These are phyloP conservation scores for Penicillium aurantiogriseum DNA, from an alignment of 2,329 filamentous ascomycete genomes.

Conservation along the genomic window DNA sequence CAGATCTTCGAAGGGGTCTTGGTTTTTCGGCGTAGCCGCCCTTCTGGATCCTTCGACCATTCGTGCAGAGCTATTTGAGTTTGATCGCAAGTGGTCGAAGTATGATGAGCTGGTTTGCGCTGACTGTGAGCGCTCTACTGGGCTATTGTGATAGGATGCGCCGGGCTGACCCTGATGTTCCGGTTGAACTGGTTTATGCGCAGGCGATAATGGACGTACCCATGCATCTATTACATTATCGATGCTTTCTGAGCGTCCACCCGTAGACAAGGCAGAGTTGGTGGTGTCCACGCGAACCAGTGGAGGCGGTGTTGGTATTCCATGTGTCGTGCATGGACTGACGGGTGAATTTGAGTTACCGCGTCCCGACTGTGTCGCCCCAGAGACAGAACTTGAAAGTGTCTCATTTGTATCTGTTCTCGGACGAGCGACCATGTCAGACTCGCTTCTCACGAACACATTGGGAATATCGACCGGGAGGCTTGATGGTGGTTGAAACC, in stretches of 20 bases:
- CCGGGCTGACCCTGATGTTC: slow-evolving; percentile 8
- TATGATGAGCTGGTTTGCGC: slow-evolving; percentile 6
- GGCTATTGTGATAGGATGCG: slow-evolving; percentile 14
- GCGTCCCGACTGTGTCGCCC: slow-evolving; percentile 1
- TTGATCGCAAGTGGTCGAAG: slow-evolving; percentile 1
- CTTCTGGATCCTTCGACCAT: slow-evolving; percentile 10
- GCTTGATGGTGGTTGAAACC: slow-evolving; percentile 13
- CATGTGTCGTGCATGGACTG: slow-evolving; percentile 22
- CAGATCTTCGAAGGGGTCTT: slow-evolving; percentile 53
- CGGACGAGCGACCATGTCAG: slow-evolving; percentile 6
- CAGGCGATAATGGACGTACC: slow-evolving; percentile 37
- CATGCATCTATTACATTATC: slow-evolving; percentile 47
- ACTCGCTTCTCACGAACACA: background rate
- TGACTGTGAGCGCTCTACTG: slow-evolving; percentile 13
- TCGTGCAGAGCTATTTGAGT: slow-evolving; percentile 8
- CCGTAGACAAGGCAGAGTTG: slow-evolving; percentile 28
- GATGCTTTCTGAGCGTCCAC: slow-evolving; percentile 38
- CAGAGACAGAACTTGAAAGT: background rate
- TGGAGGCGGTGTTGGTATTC: slow-evolving; percentile 13
- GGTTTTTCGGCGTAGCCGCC: slow-evolving; percentile 19
- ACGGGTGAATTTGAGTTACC: slow-evolving; percentile 21
- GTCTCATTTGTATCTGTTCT: slow-evolving; percentile 12
- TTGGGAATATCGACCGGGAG: slow-evolving; percentile 11
- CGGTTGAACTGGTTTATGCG: slow-evolving; percentile 17
- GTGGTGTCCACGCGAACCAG: slow-evolving; percentile 31